Evolutionary conservation across 768 basidiomycete genomes (phyloP).

Genomic region (Psilocybe cyanescens): DNA sequence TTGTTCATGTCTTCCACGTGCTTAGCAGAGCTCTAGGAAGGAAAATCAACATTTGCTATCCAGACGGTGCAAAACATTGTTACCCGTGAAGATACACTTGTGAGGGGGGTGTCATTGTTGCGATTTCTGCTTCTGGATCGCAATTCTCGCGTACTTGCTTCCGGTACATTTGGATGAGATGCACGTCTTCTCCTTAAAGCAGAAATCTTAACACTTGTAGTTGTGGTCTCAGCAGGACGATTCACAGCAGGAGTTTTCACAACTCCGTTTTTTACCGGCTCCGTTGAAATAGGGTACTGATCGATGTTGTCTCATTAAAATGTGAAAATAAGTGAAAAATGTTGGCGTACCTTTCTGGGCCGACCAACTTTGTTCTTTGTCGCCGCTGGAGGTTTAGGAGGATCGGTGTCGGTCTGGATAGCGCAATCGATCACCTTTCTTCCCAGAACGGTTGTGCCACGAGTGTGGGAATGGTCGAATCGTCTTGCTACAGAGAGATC

Average conservation of each 20-base stretch:
- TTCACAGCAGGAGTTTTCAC: constrained; percentile 17
- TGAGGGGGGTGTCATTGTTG: constrained; percentile 37
- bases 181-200: constrained; percentile 42
- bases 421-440: constrained; percentile 29
- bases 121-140: constrained; percentile 49
- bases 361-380: constrained; percentile 28
- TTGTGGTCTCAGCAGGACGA: constrained; percentile 27
- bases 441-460: constrained; percentile 2
- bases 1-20: constrained; percentile 30
- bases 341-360: constrained; percentile 24
- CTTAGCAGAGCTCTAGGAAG: constrained; percentile 25
- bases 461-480: constrained; percentile 14
- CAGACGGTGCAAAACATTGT: constrained; percentile 1
- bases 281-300: constrained; percentile 17
- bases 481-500: constrained; percentile 19
- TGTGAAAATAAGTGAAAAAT: background rate
- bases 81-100: constrained; percentile 45
- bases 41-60: background rate
- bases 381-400: constrained; percentile 11
- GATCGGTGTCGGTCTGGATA: constrained; percentile 34
- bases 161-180: constrained; percentile 29
- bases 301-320: background rate
- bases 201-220: constrained; percentile 37
- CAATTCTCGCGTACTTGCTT: constrained; percentile 45
- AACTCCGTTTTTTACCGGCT: constrained; percentile 13